These are phyloP conservation scores for Polytrichum formosum DNA, from an alignment of 225 moss, liverwort and hornwort genomes.

Conservation along the genomic window DNA sequence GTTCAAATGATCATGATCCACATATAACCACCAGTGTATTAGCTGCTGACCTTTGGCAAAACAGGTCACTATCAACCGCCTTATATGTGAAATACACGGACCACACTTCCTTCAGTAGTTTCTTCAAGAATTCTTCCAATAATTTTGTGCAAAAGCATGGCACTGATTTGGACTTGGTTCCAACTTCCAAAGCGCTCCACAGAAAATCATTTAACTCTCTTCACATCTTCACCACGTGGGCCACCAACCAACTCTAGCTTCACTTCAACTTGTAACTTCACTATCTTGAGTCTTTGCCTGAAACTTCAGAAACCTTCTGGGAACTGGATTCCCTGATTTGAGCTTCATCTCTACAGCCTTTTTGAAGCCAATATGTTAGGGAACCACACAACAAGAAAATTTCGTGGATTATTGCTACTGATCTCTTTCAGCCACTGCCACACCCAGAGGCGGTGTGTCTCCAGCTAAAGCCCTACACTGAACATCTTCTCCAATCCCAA, in stretches of 20 bases:
- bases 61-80: slow-evolving; percentile 67
- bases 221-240: slow-evolving; percentile 82
- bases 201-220: slow-evolving; percentile 59
- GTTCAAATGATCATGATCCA: background rate
- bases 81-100: slow-evolving; percentile 56
- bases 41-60: slow-evolving; percentile 76
- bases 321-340: slow-evolving; percentile 55
- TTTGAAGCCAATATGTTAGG: slow-evolving; percentile 76
- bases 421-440: too few relatives aligned
- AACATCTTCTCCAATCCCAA: too few relatives aligned
- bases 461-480: too few relatives aligned
- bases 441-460: too few relatives aligned
- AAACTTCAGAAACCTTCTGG: slow-evolving; percentile 65
- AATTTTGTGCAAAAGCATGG: slow-evolving; percentile 51
- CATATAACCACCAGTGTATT: slow-evolving; percentile 51
- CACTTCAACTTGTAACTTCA: slow-evolving; percentile 67
- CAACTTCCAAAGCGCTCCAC: slow-evolving; percentile 55
- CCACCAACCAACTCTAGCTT: slow-evolving; percentile 63
- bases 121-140: slow-evolving; percentile 52
- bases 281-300: slow-evolving; percentile 74
- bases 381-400: slow-evolving; percentile 16
- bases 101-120: slow-evolving; percentile 45
- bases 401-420: too few relatives aligned
- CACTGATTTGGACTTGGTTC: slow-evolving; percentile 59
- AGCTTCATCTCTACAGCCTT: slow-evolving; percentile 78